These are phyloP conservation scores for Glomus cerebriforme DNA, from an alignment of 192 early-diverging fungal genomes.

Conservation along the genomic window DNA sequence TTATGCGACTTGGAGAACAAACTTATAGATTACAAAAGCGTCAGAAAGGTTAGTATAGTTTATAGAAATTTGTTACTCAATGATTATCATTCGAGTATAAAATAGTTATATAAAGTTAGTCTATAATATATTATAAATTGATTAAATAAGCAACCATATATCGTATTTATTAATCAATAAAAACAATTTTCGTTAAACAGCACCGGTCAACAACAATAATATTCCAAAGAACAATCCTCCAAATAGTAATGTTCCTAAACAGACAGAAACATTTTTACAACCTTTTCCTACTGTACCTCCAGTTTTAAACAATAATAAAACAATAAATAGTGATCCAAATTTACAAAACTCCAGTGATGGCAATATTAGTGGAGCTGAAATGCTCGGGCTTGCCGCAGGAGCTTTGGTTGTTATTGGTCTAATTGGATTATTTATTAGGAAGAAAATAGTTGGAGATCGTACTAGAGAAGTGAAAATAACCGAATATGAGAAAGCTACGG, in stretches of 20 bases:
- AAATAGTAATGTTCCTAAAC: neutral
- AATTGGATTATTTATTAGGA: neutral
- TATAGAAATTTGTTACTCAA: neutral
- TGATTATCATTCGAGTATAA: neutral
- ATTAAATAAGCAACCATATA: no score
- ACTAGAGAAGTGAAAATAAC: no score
- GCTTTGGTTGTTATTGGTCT: neutral
- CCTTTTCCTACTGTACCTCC: neutral
- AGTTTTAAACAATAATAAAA: neutral
- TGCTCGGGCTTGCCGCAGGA: neutral
- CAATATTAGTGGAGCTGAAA: neutral
- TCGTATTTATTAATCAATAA: no score
- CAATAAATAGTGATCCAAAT: neutral
- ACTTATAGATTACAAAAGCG: neutral
- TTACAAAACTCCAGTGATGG: neutral
- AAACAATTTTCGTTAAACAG: neutral
- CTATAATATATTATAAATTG: no score
- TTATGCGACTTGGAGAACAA: neutral
- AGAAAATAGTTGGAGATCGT: neutral
- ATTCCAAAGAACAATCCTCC: neutral
- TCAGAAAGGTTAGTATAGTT: neutral
- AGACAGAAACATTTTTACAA: neutral
- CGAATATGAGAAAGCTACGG: no score
- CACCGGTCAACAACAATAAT: neutral
- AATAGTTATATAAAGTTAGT: no score